These are phyloP conservation scores for Sicyos baderoa DNA, from an alignment of 306 rosid species.

Conservation along the genomic window DNA sequence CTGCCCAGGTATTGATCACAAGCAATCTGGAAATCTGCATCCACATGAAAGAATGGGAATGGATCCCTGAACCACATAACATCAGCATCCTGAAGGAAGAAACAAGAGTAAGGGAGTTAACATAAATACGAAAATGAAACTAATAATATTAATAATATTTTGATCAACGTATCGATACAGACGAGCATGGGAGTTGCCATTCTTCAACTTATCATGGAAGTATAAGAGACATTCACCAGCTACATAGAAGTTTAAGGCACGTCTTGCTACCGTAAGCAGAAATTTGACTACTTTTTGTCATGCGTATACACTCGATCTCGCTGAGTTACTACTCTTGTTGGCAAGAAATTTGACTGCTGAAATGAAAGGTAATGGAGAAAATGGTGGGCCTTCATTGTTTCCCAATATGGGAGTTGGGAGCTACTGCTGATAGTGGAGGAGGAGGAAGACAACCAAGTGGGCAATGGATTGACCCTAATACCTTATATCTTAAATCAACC, in stretches of 20 bases:
- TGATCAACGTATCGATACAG: background rate
- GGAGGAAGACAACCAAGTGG: background rate
- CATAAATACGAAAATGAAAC: constrained; percentile 10
- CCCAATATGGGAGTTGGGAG: background rate
- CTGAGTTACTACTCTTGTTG: no score
- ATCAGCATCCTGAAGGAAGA: constrained; percentile 76
- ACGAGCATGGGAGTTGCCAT: background rate
- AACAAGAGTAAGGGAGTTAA: constrained; percentile 14
- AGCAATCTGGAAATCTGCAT: constrained; percentile 88
- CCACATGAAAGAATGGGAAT: constrained; percentile 55
- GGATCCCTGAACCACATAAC: constrained; percentile 97
- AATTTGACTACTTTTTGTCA: background rate
- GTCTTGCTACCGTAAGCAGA: background rate
- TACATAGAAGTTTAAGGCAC: background rate
- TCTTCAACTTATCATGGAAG: constrained; percentile 2
- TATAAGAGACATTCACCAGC: background rate
- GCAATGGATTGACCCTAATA: constrained; percentile 4
- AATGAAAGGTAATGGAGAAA: no score
- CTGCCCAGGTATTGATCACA: constrained; percentile 77
- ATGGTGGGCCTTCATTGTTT: no score
- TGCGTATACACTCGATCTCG: no score
- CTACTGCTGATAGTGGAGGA: constrained; percentile 2
- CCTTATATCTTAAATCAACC: constrained; percentile 1
- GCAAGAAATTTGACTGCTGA: no score
- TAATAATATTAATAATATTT: constrained; percentile 1